These are phyloP conservation scores for Clitopilus hobsonii DNA, from an alignment of 768 basidiomycete species.

Conservation along the genomic window DNA sequence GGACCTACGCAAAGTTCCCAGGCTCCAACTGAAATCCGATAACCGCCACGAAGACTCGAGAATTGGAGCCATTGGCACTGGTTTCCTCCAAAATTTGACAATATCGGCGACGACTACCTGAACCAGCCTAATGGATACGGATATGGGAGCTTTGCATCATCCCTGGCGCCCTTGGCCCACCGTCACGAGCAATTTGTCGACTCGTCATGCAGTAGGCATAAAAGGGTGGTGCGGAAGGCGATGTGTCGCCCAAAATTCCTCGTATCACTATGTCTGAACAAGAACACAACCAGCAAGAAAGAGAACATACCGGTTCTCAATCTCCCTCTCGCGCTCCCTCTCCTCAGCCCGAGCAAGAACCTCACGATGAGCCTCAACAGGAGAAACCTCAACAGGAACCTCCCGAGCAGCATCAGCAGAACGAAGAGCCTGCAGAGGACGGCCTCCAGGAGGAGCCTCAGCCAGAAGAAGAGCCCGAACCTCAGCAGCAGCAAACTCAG, in stretches of 20 bases:
- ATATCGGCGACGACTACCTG: background rate
- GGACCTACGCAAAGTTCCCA: too few relatives aligned
- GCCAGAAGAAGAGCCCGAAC: background rate
- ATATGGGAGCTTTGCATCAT: slow-evolving; percentile 4
- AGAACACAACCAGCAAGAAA: background rate
- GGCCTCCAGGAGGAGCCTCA: background rate
- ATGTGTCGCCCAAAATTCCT: background rate
- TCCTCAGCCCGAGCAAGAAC: background rate
- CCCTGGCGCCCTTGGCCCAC: background rate
- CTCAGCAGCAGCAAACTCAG: background rate
- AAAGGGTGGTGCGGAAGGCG: background rate
- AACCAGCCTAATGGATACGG: slow-evolving; percentile 3
- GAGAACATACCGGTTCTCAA: background rate
- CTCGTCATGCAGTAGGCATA: background rate
- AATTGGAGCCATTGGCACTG: background rate
- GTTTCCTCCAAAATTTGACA: too few relatives aligned
- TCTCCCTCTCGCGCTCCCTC: background rate
- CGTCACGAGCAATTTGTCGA: background rate
- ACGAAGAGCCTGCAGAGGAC: background rate
- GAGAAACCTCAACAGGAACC: background rate
- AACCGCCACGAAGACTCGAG: background rate
- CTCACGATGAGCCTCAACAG: background rate
- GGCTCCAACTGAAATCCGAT: background rate
- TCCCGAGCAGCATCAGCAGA: background rate
- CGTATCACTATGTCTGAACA: background rate